Evolutionary conservation across 1,284 basidiomycete genomes (phyloP), one percentile per base, ranked within the genome.

Genomic region (Tilletiopsis washingtonensis): DNA sequence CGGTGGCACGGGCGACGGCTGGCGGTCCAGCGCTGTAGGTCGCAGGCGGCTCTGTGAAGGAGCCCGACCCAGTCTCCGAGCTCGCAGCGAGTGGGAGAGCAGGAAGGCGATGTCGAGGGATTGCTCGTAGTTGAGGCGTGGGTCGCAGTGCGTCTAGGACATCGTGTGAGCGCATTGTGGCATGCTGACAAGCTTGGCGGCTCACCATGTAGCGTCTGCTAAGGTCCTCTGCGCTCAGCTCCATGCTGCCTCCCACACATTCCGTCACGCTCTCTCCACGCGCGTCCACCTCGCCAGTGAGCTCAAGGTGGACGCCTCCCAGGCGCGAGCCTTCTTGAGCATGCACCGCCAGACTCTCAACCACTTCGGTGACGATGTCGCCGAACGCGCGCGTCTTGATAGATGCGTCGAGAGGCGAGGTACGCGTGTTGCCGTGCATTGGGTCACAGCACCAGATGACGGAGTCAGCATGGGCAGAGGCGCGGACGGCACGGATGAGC

Each of bases 391-490:
- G 83, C 0, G 91, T 96, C 51, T 73, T 74, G 43, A 72, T 54
- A 19, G 47, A 53, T 14, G 69, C 56, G 40, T 69, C 57, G 12
- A 61, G 51, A 19, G 68, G 63, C 25, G 67, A 66, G 29, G 67
- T 57, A 24, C 64, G 57, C 0, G 71, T 73, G 45, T 91, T 91
- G 76, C 88, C 88, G 64, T 93, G 89, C 93, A 97, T 97, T 1
- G 93, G 91, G 75, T 98, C 93, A 68, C 88, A 94, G 47, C 93
- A 82, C 86, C 91, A 94, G 23, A 86, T 83, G 2, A 96, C 88
- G 3, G 85, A 84, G 71, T 58, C 54, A 1, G 51, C 56, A 61
- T 97, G 91, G 1, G 81, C 81, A 1, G 88, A 86, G 47, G 75
- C 66, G 67, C 86, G 82, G 14, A 98, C 89, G 1, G 84, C 85